Percentiles rank a stretch among this genome's conserved stretches.
These are phyloP conservation scores for Fusarium sp. DNA, from an alignment of 2,329 filamentous ascomycete species.

Conservation along the genomic window DNA sequence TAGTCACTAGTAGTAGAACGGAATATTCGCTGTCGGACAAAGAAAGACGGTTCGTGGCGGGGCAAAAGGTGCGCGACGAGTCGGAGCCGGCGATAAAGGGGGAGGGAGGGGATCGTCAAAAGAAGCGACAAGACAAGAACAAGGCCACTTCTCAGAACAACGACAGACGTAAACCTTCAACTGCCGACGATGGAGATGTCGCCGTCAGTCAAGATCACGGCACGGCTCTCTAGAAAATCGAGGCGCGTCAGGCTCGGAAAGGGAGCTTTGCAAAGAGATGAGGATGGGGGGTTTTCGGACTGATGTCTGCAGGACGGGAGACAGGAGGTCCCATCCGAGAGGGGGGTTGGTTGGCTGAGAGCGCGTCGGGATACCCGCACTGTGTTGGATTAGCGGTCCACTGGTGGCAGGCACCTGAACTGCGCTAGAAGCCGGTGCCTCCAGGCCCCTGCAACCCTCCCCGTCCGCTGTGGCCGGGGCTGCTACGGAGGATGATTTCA, in stretches of 20 bases:
- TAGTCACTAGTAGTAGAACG: slow-evolving; percentile 9
- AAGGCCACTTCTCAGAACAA: not conserved
- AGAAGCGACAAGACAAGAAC: slow-evolving; percentile 16
- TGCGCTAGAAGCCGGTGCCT: slow-evolving; percentile 26
- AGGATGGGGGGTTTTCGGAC: slow-evolving; percentile 36
- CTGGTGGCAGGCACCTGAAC: slow-evolving; percentile 23
- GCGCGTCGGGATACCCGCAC: slow-evolving; percentile 30
- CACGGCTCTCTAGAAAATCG: slow-evolving; percentile 35
- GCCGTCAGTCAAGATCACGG: slow-evolving; percentile 25
- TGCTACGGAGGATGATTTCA: slow-evolving; percentile 8
- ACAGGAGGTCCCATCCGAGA: slow-evolving; percentile 37
- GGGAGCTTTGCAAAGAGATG: slow-evolving; percentile 34
- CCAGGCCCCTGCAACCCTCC: slow-evolving; percentile 28
- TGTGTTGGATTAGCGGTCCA: slow-evolving; percentile 34
- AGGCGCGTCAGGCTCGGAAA: slow-evolving; percentile 39
- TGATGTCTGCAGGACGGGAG: slow-evolving; percentile 31
- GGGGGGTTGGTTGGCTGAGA: slow-evolving; percentile 40
- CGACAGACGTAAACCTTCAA: slow-evolving; percentile 6
- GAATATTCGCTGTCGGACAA: slow-evolving; percentile 27
- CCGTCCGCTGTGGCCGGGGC: slow-evolving; percentile 6
- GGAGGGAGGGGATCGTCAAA: slow-evolving; percentile 16
- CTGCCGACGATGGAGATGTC: slow-evolving; percentile 31
- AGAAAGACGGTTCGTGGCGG: slow-evolving; percentile 26
- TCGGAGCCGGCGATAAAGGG: slow-evolving; percentile 29
- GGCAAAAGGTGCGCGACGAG: slow-evolving; percentile 29